Evolutionary conservation across 176 grass and related monocot genomes (phyloP), one percentile per base, ranked within the genome.

Genomic region (Eragrostis curvula): DNA sequence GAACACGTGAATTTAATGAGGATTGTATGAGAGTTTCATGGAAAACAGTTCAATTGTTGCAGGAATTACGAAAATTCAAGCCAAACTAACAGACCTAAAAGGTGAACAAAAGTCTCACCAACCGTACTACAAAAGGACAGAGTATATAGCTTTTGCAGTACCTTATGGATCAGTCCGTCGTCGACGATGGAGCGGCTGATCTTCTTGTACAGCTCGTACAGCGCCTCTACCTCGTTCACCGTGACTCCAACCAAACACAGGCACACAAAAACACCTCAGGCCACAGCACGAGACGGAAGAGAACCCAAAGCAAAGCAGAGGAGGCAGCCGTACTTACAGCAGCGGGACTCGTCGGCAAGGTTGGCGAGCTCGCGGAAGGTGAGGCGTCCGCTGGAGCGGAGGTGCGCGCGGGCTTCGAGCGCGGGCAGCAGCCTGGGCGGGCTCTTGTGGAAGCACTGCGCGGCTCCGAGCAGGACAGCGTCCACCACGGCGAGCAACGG

Each of bases 161-260:
- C 85, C 80, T 91, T 87, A 63, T 87, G 89, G 63, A 91, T 84
- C 21, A 87, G 89, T 3, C 79, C 88, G 60, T 90, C 88, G 16
- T 90, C 61, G 62, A 86, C 9, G 56, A 90, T 86, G 68, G 88
- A 90, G 74, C 74, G 50, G 83, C 88, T 90, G 67, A 90, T 68
- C 59, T 86, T 79, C 56, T 83, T 86, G 47, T 90, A 90, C 53
- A 90, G 67, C 73, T 86, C 88, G 88, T 90, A 86, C 56, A 86
- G 73, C 57, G 88, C 88, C 73, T 82, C 88, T 40, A 86, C 83
- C 83, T 90, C 88, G 58, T 86, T 90, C 84, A 90, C 85, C 57
- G 81, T 77, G 68, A 90, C 88, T 90, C n/a, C n/a, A n/a, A n/a
- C 8, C 84, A 78, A 45, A 14, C 42, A 20, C 50, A 76, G 27